Evolutionary conservation across 2,329 filamentous ascomycete genomes (phyloP).

Genomic region (Domatiomyces globalis): DNA sequence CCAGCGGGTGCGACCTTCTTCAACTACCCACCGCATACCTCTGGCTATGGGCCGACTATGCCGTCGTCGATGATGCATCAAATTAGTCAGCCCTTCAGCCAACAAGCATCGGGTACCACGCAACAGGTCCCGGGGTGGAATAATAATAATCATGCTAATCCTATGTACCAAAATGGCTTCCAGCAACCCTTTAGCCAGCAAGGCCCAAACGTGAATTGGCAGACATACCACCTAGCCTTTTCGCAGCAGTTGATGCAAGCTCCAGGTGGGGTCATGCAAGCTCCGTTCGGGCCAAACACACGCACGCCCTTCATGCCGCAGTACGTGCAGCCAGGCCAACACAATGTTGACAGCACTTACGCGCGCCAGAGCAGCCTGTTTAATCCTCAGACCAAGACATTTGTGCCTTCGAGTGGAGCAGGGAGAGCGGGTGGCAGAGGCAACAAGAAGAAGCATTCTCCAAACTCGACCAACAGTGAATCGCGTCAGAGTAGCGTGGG

Average conservation of each 20-base stretch:
- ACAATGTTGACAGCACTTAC: neutral
- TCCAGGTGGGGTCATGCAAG: neutral
- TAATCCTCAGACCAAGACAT: slow-evolving; percentile 87
- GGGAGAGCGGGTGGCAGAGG: slow-evolving; percentile 23
- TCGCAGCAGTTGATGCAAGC: neutral
- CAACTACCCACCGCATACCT: slow-evolving; percentile 8
- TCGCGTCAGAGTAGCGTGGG: neutral
- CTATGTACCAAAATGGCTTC: slow-evolving; percentile 24
- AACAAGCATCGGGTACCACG: slow-evolving; percentile 14
- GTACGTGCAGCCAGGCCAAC: neutral
- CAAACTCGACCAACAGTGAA: slow-evolving; percentile 18
- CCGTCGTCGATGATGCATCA: slow-evolving; percentile 9
- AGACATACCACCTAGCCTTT: neutral
- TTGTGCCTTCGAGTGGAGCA: slow-evolving; percentile 51
- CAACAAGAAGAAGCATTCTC: slow-evolving; percentile 11
- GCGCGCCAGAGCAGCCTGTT: slow-evolving; percentile 40
- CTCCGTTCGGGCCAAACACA: neutral
- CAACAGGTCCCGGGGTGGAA: slow-evolving; percentile 21
- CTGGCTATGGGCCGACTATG: slow-evolving; percentile 7
- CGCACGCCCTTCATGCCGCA: neutral
- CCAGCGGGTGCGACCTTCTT: slow-evolving; percentile 3
- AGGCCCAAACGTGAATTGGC: slow-evolving; percentile 21
- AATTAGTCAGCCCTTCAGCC: slow-evolving; percentile 17
- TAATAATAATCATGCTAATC: slow-evolving; percentile 25
- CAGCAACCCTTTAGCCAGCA: slow-evolving; percentile 27